A percentile compares a stretch with the other conserved stretches of the same genome.
Evolutionary conservation across 768 basidiomycete genomes (phyloP).

Genomic region (Serpula lacrymans): DNA sequence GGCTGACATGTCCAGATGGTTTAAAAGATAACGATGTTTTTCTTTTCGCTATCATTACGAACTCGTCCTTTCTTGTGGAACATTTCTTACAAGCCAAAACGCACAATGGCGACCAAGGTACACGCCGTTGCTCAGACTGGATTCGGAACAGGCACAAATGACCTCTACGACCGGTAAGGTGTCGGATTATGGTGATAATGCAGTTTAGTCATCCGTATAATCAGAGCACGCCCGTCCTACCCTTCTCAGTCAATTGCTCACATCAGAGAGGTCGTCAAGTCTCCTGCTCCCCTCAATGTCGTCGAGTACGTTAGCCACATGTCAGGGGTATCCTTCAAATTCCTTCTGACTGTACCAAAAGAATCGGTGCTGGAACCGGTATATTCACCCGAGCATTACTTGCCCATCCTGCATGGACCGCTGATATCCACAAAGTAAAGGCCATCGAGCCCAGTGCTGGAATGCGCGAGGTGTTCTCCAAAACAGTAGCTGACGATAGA

Average conservation of each 20-base stretch:
- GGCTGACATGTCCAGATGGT: no score
- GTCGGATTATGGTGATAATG: neutral
- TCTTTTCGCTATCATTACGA: no score
- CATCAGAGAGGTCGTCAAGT: slow-evolving; percentile 48
- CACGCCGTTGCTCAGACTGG: slow-evolving; percentile 69
- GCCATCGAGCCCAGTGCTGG: slow-evolving; percentile 86
- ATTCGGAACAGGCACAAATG: slow-evolving; percentile 80
- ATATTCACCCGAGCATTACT: slow-evolving; percentile 85
- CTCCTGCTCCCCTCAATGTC: slow-evolving; percentile 47
- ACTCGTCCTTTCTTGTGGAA: no score
- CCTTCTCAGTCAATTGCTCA: slow-evolving; percentile 57
- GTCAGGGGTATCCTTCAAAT: no score
- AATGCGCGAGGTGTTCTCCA: slow-evolving; percentile 73
- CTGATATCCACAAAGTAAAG: slow-evolving; percentile 47
- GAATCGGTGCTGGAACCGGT: slow-evolving; percentile 83
- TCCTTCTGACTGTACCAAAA: slow-evolving; percentile 26
- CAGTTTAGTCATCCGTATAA: neutral
- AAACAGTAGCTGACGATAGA: slow-evolving; percentile 51
- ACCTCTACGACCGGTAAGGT: slow-evolving; percentile 68
- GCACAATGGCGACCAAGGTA: slow-evolving; percentile 37
- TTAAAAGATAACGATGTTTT: no score
- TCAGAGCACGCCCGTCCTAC: slow-evolving; percentile 81
- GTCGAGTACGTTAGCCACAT: slow-evolving; percentile 54
- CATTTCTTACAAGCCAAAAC: neutral
- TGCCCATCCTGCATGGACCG: slow-evolving; percentile 53